phyloP scores from a whole-genome alignment of 352 stramenopile genomes.

The Globisporangium paroecandrum region DNA sequence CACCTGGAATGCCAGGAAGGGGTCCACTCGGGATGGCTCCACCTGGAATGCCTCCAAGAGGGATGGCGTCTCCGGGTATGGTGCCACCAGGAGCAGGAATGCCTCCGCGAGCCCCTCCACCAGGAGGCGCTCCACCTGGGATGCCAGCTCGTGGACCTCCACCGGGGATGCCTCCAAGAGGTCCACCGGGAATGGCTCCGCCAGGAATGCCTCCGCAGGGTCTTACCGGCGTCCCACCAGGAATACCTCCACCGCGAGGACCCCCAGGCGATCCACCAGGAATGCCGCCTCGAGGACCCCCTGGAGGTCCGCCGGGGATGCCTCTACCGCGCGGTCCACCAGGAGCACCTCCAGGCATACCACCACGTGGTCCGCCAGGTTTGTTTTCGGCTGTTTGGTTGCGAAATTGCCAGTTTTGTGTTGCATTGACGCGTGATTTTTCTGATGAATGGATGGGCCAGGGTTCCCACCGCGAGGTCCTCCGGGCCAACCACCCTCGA shows the following conservation, averaged over 20 bases:
- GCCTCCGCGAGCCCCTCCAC: conserved; percentile 11
- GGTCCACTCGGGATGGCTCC: conserved; percentile 11
- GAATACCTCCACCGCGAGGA: conserved; percentile 13
- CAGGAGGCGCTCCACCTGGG: conserved; percentile 8
- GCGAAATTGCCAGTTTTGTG: not conserved
- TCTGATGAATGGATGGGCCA: not conserved
- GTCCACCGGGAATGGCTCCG: conserved; percentile 13
- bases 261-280: conserved; percentile 2
- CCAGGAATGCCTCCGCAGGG: too few species aligned
- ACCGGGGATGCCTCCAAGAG: not conserved
- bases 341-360: conserved; percentile 21
- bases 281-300: conserved; percentile 21
- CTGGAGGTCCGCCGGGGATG: conserved; percentile 21
- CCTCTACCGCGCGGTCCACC: conserved; percentile 21
- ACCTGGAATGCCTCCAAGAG: conserved; percentile 8
- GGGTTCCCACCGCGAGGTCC: conserved; percentile 24
- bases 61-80: conserved; percentile 3
- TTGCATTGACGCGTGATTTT: not conserved
- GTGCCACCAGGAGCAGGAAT: conserved; percentile 3
- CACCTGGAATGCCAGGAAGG: conserved; percentile 13
- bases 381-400: conserved; percentile 2
- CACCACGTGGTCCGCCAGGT: conserved; percentile 20
- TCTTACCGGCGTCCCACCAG: too few species aligned
- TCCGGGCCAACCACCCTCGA: conserved; percentile 15
- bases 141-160: conserved; percentile 12